Evolutionary conservation across 2,329 filamentous ascomycete species (phyloP).

Genomic region (Ascochyta clinopodiicola): DNA sequence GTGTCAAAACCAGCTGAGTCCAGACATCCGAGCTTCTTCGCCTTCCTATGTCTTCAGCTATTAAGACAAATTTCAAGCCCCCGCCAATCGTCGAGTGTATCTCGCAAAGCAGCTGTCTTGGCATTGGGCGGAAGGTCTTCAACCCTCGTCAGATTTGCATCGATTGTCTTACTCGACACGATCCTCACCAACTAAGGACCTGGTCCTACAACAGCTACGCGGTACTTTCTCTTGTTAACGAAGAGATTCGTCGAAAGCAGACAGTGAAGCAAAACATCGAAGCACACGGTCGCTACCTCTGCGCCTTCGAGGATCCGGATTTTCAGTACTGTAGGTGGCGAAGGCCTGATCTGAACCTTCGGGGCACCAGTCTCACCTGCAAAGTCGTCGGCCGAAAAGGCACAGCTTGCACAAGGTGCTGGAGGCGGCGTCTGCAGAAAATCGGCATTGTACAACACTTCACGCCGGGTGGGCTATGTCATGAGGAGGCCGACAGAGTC

Average conservation of each 20-base stretch:
- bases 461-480: constrained; percentile 36
- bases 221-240: constrained; percentile 24
- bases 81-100: constrained; percentile 35
- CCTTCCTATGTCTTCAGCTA: constrained; percentile 27
- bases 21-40: constrained; percentile 22
- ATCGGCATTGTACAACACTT: constrained; percentile 35
- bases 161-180: constrained; percentile 34
- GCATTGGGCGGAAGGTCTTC: constrained; percentile 37
- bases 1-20: constrained; percentile 21
- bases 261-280: constrained; percentile 32
- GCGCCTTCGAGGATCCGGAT: constrained; percentile 38
- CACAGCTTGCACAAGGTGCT: constrained; percentile 33
- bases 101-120: constrained; percentile 29
- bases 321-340: constrained; percentile 36
- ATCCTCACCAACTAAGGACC: constrained; percentile 31
- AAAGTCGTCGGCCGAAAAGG: constrained; percentile 29
- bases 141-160: constrained; percentile 27
- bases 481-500: constrained; percentile 35
- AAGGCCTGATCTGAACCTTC: constrained; percentile 31
- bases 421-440: constrained; percentile 31
- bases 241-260: constrained; percentile 30
- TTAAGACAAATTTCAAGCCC: constrained; percentile 27
- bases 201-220: constrained; percentile 24
- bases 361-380: constrained; percentile 29
- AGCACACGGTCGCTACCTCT: constrained; percentile 29